These are phyloP conservation scores for Cladosporium sp. DNA, from an alignment of 2,329 filamentous ascomycete genomes.

Conservation along the genomic window DNA sequence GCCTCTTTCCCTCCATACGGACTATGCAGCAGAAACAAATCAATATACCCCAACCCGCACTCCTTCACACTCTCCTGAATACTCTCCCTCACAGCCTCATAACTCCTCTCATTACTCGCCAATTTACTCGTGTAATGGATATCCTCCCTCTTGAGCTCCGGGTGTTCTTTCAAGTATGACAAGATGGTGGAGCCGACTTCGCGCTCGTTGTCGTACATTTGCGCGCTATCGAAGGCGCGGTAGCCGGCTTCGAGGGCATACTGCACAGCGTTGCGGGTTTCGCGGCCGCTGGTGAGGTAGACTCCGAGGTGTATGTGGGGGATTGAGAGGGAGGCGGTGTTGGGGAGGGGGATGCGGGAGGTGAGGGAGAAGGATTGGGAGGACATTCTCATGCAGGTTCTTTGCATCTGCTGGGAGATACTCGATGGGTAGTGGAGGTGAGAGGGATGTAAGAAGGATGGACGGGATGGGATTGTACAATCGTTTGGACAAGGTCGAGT, in stretches of 20 bases:
- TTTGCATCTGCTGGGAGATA: not conserved
- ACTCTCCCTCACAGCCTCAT: constrained; percentile 65
- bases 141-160: constrained; percentile 61
- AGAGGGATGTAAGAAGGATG: not conserved
- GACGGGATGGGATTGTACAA: not conserved
- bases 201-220: constrained; percentile 71
- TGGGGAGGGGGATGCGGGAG: constrained; percentile 55
- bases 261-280: constrained; percentile 58
- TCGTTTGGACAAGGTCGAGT: not conserved
- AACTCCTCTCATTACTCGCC: constrained; percentile 61
- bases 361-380: constrained; percentile 39
- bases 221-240: constrained; percentile 58
- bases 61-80: constrained; percentile 66
- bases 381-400: constrained; percentile 22
- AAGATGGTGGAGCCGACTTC: constrained; percentile 67
- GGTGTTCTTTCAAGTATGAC: constrained; percentile 29
- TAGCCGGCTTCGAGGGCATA: constrained; percentile 46
- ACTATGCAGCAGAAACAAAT: constrained; percentile 76
- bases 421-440: no score
- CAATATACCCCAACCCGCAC: constrained; percentile 71
- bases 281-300: constrained; percentile 66
- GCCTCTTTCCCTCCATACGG: constrained; percentile 72
- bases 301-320: constrained; percentile 73
- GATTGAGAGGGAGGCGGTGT: constrained; percentile 67
- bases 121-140: constrained; percentile 82